Conservation (phyloP, 208 protist genomes). For the Acanthamoeba lenticulata region DNA sequence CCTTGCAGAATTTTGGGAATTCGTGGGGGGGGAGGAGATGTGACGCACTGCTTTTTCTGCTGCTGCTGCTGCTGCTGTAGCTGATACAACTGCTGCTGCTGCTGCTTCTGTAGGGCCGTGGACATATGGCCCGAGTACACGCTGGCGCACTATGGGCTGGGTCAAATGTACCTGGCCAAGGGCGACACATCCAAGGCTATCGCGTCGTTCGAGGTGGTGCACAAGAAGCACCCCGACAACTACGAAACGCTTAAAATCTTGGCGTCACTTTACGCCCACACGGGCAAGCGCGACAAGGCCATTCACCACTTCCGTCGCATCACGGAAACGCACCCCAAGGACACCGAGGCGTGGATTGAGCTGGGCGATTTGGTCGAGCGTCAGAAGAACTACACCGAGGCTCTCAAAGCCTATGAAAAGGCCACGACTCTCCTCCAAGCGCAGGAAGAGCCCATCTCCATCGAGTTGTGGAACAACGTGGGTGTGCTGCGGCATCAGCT, state of each 20-base stretch:
- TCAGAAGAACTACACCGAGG: background rate
- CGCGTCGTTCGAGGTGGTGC: conserved; percentile 71
- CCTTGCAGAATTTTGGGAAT: no score
- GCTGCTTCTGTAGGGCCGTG: conserved; percentile 57
- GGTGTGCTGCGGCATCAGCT: conserved; percentile 48
- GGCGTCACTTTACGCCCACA: conserved; percentile 15
- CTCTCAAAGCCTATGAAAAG: conserved; percentile 57
- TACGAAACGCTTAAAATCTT: conserved; percentile 78
- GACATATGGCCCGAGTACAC: conserved; percentile 58
- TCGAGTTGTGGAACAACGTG: conserved; percentile 73
- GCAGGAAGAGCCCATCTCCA: conserved; percentile 8
- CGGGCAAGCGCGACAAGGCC: conserved; percentile 22
- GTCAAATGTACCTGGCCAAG: conserved; percentile 72
- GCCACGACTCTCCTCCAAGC: conserved; percentile 2
- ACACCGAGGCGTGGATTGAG: conserved; percentile 73
- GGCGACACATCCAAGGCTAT: conserved; percentile 77
- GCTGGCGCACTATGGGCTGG: conserved; percentile 74
- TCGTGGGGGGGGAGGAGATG: background rate
- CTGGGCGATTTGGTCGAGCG: conserved; percentile 69
- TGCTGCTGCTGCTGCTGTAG: no score
- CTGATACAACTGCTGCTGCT: no score
- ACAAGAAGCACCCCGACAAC: conserved; percentile 78
- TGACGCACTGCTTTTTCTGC: background rate
- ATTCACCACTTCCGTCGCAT: background rate
- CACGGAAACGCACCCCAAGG: conserved; percentile 63